Base-by-base conservation (phyloP, 805 yeast species). In the Suhomyces kilbournensis region DNA sequence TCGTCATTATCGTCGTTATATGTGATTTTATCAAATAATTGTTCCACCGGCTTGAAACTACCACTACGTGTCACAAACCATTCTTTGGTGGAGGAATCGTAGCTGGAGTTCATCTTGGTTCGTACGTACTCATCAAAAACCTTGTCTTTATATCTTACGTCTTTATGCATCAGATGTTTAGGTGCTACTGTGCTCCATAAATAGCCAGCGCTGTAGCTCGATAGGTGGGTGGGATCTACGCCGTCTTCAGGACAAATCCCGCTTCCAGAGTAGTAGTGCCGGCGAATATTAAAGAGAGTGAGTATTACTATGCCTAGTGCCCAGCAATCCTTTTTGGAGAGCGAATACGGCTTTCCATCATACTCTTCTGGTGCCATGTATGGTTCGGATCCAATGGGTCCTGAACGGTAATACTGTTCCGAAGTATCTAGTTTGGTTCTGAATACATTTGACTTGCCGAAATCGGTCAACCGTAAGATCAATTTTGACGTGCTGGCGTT, bases 361-460 rank as follows among this genome's bases (percentile, higher is more conserved):
- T 81, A 88, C 67, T 92, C 97, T 64, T 91, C 97, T 0, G 97
- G 97, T 0, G 97, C 89, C 66, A 90, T 90, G 69, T 90, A 92
- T 1, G 97, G 94, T 53, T 85, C 93, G 1, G 96, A 86, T 2
- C 97, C 97, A 62, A 92, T 82, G 3, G 75, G 74, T n/a, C 96
- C 96, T 20, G 74, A 69, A 32, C 85, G 79, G 49, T 81, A 75
- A 6, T 58, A 52, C 46, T 70, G 75, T 46, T 71, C 75, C 4
- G 51, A 25, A 51, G 75, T 76, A 61, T 90, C 96, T 96, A 96
- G 92, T 3, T 91, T 90, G 50, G 96, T 90, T 56, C 88, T 83
- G 68, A 92, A 88, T 30, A 94, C 96, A 53, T 88, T 92, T 46
- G 96, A 86, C 47, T 93, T 90, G 25, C 97, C 97, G 68, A 92